phyloP scores from a whole-genome alignment of 2,329 filamentous ascomycete genomes.

The Stachybotrys echinatus region DNA sequence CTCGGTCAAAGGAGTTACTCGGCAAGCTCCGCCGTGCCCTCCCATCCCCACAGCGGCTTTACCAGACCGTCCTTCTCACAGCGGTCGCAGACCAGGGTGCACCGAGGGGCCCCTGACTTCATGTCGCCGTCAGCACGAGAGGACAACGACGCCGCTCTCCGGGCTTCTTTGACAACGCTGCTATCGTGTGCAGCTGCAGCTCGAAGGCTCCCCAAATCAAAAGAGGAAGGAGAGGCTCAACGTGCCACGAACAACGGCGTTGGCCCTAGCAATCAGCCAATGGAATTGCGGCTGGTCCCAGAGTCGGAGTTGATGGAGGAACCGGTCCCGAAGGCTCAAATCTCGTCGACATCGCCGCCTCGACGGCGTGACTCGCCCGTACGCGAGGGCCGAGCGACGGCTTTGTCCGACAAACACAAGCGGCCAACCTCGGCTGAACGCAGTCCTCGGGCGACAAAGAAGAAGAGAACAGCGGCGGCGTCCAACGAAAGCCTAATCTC shows the following conservation, averaged over 20 bases:
- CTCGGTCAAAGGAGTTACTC: conserved; percentile 44
- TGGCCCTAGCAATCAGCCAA: conserved; percentile 44
- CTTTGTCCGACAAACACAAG: conserved; percentile 41
- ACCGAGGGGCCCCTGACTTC: conserved; percentile 51
- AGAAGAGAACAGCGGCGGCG: conserved; percentile 46
- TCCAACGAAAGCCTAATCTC: conserved; percentile 41
- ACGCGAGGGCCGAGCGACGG: conserved; percentile 7
- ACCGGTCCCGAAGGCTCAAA: conserved; percentile 14
- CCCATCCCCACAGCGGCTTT: conserved; percentile 44
- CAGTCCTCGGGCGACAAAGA: conserved; percentile 47
- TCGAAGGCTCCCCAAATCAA: conserved; percentile 67
- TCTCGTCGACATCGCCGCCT: conserved; percentile 12
- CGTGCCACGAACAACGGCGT: conserved; percentile 29
- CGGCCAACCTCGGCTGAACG: conserved; percentile 36
- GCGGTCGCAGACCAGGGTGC: conserved; percentile 40
- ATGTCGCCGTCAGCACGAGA: conserved; percentile 72
- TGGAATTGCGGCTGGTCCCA: conserved; percentile 54
- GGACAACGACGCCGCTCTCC: conserved; percentile 88
- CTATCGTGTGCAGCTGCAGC: conserved; percentile 93
- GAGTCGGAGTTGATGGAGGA: conserved; percentile 53
- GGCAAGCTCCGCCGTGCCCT: conserved; percentile 40
- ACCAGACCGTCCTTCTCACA: conserved; percentile 44
- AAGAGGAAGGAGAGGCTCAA: conserved; percentile 36
- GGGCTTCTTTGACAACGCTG: conserved; percentile 89
- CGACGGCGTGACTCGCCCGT: conserved; percentile 22